Evolutionary conservation across 2,329 filamentous ascomycete species (phyloP).

Genomic region (Pleomassaria siparia): DNA sequence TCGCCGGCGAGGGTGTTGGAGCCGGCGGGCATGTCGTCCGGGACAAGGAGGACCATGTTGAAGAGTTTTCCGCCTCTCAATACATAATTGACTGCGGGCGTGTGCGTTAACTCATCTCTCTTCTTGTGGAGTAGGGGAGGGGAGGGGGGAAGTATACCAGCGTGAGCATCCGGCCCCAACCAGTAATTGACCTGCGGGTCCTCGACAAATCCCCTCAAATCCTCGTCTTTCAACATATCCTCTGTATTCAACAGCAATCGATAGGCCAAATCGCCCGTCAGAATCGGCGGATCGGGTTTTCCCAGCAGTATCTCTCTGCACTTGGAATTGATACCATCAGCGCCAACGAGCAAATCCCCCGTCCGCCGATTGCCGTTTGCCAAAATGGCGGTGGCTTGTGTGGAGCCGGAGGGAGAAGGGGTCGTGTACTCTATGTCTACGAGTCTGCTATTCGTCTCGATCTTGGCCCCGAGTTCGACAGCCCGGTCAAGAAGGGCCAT

Average conservation of each 20-base stretch:
- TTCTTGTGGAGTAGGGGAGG: background rate
- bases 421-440: constrained; percentile 42
- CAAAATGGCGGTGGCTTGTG: constrained; percentile 44
- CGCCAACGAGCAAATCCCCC: constrained; percentile 52
- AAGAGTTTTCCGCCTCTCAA: constrained; percentile 52
- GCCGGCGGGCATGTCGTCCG: constrained; percentile 52
- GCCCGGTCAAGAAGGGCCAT: constrained; percentile 51
- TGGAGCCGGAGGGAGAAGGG: background rate
- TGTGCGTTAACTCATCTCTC: no score
- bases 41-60: constrained; percentile 56
- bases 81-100: constrained; percentile 50
- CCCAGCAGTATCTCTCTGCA: constrained; percentile 50
- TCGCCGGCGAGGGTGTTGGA: constrained; percentile 52
- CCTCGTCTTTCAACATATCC: constrained; percentile 51
- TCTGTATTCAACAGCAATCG: constrained; percentile 50
- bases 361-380: constrained; percentile 38
- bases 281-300: constrained; percentile 48
- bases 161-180: constrained; percentile 55
- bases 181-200: constrained; percentile 56
- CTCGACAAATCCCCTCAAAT: constrained; percentile 48
- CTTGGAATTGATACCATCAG: constrained; percentile 52
- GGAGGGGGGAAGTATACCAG: constrained; percentile 28
- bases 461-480: constrained; percentile 49
- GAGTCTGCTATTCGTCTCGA: constrained; percentile 51
- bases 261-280: constrained; percentile 56